Conservation (phyloP, 192 early-diverging fungal genomes). For the Linderina pennispora region DNA sequence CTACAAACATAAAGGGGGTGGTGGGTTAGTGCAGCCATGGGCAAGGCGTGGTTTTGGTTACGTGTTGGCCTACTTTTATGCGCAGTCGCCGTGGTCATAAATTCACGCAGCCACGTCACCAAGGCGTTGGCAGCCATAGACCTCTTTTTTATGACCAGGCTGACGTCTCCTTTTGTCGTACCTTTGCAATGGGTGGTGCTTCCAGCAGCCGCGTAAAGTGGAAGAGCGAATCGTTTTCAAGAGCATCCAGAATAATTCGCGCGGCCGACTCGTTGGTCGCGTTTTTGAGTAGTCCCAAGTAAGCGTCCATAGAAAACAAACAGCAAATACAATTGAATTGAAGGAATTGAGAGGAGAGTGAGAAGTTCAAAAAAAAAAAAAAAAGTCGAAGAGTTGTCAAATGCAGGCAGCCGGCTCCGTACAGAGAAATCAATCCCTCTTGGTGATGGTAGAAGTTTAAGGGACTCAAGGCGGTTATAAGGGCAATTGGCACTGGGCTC, state of each 20-base stretch:
- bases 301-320: neutral
- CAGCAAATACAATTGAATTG: neutral
- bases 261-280: neutral
- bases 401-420: neutral
- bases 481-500: too few species aligned
- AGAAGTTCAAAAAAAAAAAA: neutral
- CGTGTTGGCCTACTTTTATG: neutral
- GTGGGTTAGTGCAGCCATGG: neutral
- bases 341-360: neutral
- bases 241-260: constrained; percentile 12
- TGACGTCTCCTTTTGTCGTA: neutral
- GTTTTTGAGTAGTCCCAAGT: neutral
- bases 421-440: neutral
- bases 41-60: neutral
- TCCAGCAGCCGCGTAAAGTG: constrained; percentile 35
- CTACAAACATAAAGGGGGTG: constrained; percentile 7
- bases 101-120: neutral
- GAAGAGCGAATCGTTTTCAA: constrained; percentile 21
- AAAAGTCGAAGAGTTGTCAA: neutral
- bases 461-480: too few species aligned
- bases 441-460: too few species aligned
- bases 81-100: neutral
- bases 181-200: constrained; percentile 22
- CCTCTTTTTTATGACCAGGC: neutral
- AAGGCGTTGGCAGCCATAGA: neutral